Evolutionary conservation across 2,329 filamentous ascomycete species (phyloP), one percentile per base, ranked within the genome.

Genomic region (Ophiostoma angusticollis): DNA sequence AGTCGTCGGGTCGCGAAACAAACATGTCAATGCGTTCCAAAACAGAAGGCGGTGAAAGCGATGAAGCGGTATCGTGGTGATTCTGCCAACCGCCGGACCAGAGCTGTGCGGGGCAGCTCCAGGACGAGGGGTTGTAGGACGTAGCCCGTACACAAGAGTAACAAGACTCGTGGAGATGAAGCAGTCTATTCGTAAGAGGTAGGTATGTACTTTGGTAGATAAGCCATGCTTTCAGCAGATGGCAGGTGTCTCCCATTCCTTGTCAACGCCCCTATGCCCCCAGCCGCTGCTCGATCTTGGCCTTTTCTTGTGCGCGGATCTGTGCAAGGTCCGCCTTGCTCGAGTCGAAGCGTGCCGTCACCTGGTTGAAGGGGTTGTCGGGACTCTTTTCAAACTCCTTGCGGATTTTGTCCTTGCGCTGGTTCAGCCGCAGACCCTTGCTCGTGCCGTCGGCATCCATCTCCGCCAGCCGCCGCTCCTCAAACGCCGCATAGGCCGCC

Each of bases 321-420:
- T 73, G 68, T 35, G 67, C 67, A 31, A 94, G 52, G 52, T 98
- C 89, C 4, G 85, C 84, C 60, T 74, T 80, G 17, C 70, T 73
- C 39, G 84, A 74, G 59, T 98, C 84, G 61, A 85, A 93, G 3
- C 67, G 59, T 2, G 77, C 83, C 37, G 67, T 74, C 13, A 80
- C 78, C 63, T 93, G 84, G 63, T 94, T 94, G 64, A 93, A 91
- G 12, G 91, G 91, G 59, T 98, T 98, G 52, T 96, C 89, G 2
- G 84, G 80, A 53, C 82, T 83, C 68, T 85, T 93, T 60, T 93
- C 82, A 58, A 96, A 98, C 64, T 96, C 91, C 68, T 93, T 93
- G 46, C 74, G 63, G 49, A 93, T 83, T 54, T 79, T 70, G 47
- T 89, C 82, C 52, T 87, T 78, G 60, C 83, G 80, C 71, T 95